Evolutionary conservation across 495 filamentous ascomycete genomes (phyloP), one percentile per base, ranked within the genome.

Genomic region (Staphylotrichum tortipilum): DNA sequence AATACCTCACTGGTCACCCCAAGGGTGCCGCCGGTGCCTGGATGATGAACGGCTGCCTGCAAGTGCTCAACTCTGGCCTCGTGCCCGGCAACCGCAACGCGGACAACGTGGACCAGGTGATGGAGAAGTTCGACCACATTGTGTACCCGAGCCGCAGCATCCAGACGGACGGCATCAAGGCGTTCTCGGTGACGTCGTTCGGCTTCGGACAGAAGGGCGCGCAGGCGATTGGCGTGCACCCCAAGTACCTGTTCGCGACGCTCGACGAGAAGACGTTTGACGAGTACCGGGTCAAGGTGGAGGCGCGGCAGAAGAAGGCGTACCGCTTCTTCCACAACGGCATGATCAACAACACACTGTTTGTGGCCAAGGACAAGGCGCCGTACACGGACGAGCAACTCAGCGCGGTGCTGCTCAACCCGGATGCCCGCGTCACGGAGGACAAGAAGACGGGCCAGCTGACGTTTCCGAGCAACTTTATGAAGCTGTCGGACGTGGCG

Each of bases 171-270:
- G 92, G 94, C 47, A 74, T 99, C 70, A 97, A 95, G 70, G 92
- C 92, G 6, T 97, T 99, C 79, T 94, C 88, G 1, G 85, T 99
- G 47, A 99, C 94, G 12, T 99, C 92, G 2, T 99, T 99, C 70
- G 92, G 92, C 68, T 99, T 99, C 74, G 92, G 92, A 51, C 92
- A 99, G 69, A 97, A 97, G 80, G 92, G 92, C 61, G 89, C 92
- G 42, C 94, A 97, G 71, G 90, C 85, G 38, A 89, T 99, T 64
- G 94, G 91, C 70, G 85, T 99, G 44, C 91, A 97, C 66, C 87
- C 92, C 49, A 89, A 84, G 67, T 99, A 97, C 66, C 82, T 99
- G 47, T 99, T 83, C 63, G 92, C 94, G 24, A 82, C 85, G n/a
- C 86, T 99, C 28, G 89, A 96, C 67, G 78, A 86, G 68, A 72